Base-by-base conservation (phyloP, 108 stramenopile species). In the Fistulifera solaris region DNA sequence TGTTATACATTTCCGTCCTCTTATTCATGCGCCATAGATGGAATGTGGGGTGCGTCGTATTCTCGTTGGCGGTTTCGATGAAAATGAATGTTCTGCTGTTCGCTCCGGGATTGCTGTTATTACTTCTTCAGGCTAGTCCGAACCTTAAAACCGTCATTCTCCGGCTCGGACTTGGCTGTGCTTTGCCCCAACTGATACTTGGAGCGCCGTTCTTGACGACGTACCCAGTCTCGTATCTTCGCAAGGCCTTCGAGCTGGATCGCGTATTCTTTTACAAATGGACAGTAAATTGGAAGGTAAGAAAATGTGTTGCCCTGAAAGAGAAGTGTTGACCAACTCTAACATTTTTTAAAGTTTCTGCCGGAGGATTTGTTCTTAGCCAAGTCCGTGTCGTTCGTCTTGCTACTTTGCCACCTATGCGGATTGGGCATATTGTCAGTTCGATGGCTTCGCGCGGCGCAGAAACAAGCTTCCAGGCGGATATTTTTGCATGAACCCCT, bases 81-180 rank as follows among this genome's bases (percentile, higher is more conserved):
- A 99, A 99, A 62, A 99, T 99, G 98, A 97, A 97, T 71, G 69
- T 95, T 4, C 66, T 99, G 39, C 82, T 99, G 6, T 97, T 93
- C 50, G 94, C 96, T 23, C 98, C 98, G 1, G 98, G 94, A 2
- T 42, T 99, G 24, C 64, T 96, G 18, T 65, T 91, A 10, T 66
- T 96, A 26, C 56, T 96, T 27, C 68, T 97, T 13, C 90, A 85
- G 55, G 67, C 68, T 25, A 27, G 41, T 2, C 44, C 44, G 10
- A 24, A 58, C 49, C 16, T 24, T 4, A 2, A 21, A 18, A 39
- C 17, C 17, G 43, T 58, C 15, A 43, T 45, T 45, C 42, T 14
- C 8, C 41, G 41, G 8, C 43, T 58, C 8, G 42, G 21, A 22
- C 17, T 83, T 12, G 57, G 56, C 14, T 95, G 94, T 67, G 94